Evolutionary conservation across 306 rosid species (phyloP), one percentile per base, ranked within the genome.

Genomic region (Begonia masoniana): DNA sequence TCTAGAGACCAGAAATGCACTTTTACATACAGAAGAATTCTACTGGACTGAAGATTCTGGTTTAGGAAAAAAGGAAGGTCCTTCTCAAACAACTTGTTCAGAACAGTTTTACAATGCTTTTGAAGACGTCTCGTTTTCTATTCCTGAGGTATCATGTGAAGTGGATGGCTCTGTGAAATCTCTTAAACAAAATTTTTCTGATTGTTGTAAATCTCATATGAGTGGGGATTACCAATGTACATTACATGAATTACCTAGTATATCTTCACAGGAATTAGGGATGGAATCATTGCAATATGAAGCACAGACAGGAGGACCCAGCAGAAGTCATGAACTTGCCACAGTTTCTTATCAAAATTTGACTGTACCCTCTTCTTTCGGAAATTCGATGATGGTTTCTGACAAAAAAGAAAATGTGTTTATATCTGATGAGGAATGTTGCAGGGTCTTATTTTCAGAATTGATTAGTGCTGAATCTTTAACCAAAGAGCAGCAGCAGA

Each of bases 401-500:
- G 70, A 66, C 62, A 68, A 77, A 75, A 47, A 51, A 51, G 85
- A 77, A 50, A 63, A 67, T 61, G 64, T 76, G 80, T 43, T 81
- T 70, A 79, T 92, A 65, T 46, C 96, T 10, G 88, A 87, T 15
- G 94, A 84, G 58, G 99, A 92, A 67, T 87, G 95, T 70, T 76
- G 96, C 67, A 77, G 87, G 73, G 70, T 78, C 31, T 69, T 92
- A 43, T 92, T 87, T 73, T 72, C 86, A 61, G 94, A 77, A 59
- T 74, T 75, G 68, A 71, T 79, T 41, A 60, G 54, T 43, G 79
- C 68, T 45, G 81, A 61, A 55, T 59, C 63, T 50, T 75, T 67
- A 47, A 36, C 56, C 53, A 58, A 63, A 52, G 79, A 67, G 19
- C 52, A 58, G 39, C 8, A 31, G 39, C 39, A 31, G 39, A 31